Conservation (phyloP, 2,329 filamentous ascomycete species). For the Rutstroemia sp. region DNA sequence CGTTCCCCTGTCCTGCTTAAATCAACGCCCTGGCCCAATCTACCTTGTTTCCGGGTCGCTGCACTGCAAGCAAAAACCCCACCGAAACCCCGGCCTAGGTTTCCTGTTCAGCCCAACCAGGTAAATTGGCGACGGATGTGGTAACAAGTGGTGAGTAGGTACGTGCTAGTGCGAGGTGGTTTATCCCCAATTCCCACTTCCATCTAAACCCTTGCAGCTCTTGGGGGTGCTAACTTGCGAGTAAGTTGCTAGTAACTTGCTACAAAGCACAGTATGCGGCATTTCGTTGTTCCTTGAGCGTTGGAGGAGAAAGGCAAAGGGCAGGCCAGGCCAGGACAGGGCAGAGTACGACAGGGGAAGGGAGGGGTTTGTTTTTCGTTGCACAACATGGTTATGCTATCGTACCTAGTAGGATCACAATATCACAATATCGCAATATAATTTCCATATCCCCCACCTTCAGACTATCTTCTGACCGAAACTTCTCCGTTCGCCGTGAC, state of each 20-base stretch:
- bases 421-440: not conserved
- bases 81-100: slow-evolving; percentile 4
- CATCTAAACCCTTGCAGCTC: no score
- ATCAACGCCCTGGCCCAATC: not conserved
- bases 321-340: no score
- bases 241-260: not conserved
- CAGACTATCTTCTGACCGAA: slow-evolving; percentile 2
- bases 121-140: not conserved
- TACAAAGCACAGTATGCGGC: not conserved
- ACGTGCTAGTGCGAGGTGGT: not conserved
- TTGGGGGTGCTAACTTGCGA: not conserved
- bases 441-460: not conserved
- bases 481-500: not conserved
- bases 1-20: not conserved
- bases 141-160: not conserved
- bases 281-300: not conserved
- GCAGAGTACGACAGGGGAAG: not conserved
- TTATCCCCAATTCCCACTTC: not conserved
- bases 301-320: not conserved
- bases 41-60: slow-evolving; percentile 1
- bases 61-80: slow-evolving; percentile 3
- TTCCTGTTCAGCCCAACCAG: slow-evolving; percentile 8
- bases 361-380: not conserved
- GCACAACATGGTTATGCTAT: not conserved
- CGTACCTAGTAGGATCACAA: not conserved